These are phyloP conservation scores for Candida xyloterini DNA, from an alignment of 805 yeast genomes.

Conservation along the genomic window DNA sequence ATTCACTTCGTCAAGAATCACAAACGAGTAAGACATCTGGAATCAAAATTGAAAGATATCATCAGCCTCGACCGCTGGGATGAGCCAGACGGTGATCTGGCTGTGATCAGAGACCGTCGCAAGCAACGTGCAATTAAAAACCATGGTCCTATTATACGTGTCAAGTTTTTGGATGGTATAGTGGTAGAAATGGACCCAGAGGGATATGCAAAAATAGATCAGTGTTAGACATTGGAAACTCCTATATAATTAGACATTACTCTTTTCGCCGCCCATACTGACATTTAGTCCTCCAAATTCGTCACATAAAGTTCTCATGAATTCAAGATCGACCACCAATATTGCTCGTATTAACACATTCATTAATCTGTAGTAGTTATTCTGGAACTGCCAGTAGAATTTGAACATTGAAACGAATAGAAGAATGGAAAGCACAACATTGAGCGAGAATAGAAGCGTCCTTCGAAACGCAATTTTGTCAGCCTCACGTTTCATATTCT, in stretches of 20 bases:
- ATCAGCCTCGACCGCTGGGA: conserved; percentile 31
- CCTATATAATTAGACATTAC: conserved; percentile 7
- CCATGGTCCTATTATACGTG: conserved; percentile 37
- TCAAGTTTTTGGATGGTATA: conserved; percentile 38
- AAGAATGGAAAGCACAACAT: conserved; percentile 7
- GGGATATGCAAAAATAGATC: conserved; percentile 22
- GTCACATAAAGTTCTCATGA: conserved; percentile 19
- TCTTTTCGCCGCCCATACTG: conserved; percentile 6
- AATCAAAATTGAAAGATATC: conserved; percentile 30
- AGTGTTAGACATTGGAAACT: not conserved
- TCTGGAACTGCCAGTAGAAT: conserved; percentile 17
- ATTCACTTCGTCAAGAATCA: conserved; percentile 36
- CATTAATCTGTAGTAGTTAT: conserved; percentile 11
- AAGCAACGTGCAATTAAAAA: conserved; percentile 20
- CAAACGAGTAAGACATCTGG: conserved; percentile 37
- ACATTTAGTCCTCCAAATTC: conserved; percentile 20
- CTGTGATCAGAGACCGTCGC: conserved; percentile 12
- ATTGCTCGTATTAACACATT: conserved; percentile 13
- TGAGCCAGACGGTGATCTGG: conserved; percentile 19
- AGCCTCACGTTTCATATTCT: conserved; percentile 19
- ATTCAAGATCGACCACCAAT: conserved; percentile 24
- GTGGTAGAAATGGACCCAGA: conserved; percentile 41
- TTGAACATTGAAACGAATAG: conserved; percentile 20
- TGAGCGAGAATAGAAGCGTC: conserved; percentile 13
- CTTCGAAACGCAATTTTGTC: conserved; percentile 21